These are phyloP conservation scores for Phylloporus sp. DNA, from an alignment of 768 basidiomycete species.

Conservation along the genomic window DNA sequence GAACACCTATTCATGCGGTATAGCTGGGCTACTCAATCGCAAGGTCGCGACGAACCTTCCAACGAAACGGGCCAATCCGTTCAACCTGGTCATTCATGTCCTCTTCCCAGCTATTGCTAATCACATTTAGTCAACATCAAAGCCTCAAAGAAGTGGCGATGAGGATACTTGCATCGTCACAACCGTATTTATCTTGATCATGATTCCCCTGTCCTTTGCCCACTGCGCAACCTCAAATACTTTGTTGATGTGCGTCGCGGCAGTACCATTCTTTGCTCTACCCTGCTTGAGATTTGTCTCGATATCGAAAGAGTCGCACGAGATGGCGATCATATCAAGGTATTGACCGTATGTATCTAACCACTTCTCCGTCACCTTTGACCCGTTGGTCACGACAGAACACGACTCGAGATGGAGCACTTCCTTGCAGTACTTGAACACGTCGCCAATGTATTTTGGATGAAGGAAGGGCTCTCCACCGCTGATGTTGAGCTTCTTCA, in stretches of 20 bases:
- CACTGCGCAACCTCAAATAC: slow-evolving; percentile 32
- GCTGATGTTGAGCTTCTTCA: slow-evolving; percentile 34
- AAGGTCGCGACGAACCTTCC: slow-evolving; percentile 28
- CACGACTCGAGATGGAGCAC: slow-evolving; percentile 31
- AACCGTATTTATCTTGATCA: slow-evolving; percentile 33
- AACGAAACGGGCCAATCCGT: slow-evolving; percentile 27
- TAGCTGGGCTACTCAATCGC: neutral
- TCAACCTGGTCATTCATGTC: slow-evolving; percentile 34
- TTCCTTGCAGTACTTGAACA: slow-evolving; percentile 33
- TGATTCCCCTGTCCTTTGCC: slow-evolving; percentile 29
- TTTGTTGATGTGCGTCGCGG: slow-evolving; percentile 22
- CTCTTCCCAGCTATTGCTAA: slow-evolving; percentile 33
- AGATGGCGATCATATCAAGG: slow-evolving; percentile 36
- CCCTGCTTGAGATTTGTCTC: slow-evolving; percentile 32
- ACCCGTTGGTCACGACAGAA: slow-evolving; percentile 29
- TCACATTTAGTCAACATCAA: neutral
- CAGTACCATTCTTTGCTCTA: slow-evolving; percentile 25
- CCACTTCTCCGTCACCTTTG: slow-evolving; percentile 36
- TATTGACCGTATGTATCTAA: slow-evolving; percentile 33
- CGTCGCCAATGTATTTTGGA: slow-evolving; percentile 29
- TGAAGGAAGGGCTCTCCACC: slow-evolving; percentile 34
- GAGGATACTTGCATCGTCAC: slow-evolving; percentile 22
- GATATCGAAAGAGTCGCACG: slow-evolving; percentile 33
- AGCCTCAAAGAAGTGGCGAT: neutral
- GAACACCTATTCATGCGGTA: slow-evolving; percentile 24